Percentiles rank a stretch among this genome's conserved stretches.
These are phyloP conservation scores for Teratosphaeria epicoccoides DNA, from an alignment of 2,329 filamentous ascomycete genomes.

Conservation along the genomic window DNA sequence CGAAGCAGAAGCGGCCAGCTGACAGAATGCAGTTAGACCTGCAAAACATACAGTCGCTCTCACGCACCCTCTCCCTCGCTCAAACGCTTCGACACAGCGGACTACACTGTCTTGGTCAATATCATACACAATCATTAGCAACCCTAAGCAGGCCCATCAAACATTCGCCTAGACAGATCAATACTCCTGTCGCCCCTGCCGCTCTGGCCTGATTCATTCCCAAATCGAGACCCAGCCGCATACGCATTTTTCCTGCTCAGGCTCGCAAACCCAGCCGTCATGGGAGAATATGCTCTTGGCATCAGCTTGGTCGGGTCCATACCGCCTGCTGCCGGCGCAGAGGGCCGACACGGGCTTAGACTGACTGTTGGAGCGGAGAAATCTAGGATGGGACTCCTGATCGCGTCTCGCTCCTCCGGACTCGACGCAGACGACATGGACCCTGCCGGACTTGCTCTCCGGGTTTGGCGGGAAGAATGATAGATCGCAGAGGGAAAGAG, in stretches of 20 bases:
- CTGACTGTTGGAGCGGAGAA: background rate
- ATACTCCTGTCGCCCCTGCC: slow-evolving; percentile 1
- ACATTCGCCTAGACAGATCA: slow-evolving; percentile 5
- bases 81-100: too few species aligned
- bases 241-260: background rate
- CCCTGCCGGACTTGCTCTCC: background rate
- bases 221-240: background rate
- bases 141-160: slow-evolving; percentile 5
- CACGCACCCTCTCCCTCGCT: too few species aligned
- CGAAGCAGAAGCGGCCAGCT: too few species aligned
- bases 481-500: background rate
- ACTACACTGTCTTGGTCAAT: too few species aligned
- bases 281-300: slow-evolving; percentile 5
- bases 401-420: background rate
- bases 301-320: slow-evolving; percentile 1
- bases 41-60: too few species aligned
- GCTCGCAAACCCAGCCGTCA: slow-evolving; percentile 8
- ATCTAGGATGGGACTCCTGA: background rate
- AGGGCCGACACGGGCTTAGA: too few species aligned
- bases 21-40: too few species aligned
- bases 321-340: background rate
- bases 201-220: background rate
- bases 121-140: too few species aligned
- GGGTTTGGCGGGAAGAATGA: background rate
- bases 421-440: background rate